Evolutionary conservation across 345 rosid genomes (phyloP).

Genomic region (Lepidium aucheri): DNA sequence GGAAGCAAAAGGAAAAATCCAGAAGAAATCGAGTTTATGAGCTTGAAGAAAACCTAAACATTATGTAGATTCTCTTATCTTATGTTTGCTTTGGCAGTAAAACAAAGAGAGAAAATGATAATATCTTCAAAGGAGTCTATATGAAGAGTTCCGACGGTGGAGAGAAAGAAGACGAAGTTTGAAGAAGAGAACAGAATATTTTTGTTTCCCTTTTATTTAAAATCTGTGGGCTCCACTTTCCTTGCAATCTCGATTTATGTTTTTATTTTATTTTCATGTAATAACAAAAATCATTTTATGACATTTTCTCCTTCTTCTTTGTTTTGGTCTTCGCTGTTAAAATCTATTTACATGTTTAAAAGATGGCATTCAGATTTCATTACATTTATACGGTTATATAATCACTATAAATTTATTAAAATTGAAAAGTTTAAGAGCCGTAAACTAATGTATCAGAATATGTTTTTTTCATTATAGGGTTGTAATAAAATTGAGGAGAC

Average conservation of each 20-base stretch:
- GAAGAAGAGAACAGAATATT: slow-evolving; percentile 4
- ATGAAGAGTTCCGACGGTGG: slow-evolving; percentile 21
- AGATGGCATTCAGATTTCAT: no score
- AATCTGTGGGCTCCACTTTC: slow-evolving; percentile 18
- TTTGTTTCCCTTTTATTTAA: neutral
- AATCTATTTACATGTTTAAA: neutral
- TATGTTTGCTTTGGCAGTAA: neutral
- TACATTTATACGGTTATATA: no score
- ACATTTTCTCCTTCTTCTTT: neutral
- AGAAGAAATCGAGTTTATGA: neutral
- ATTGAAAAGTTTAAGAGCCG: neutral
- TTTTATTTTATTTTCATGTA: neutral
- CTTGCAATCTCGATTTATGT: neutral
- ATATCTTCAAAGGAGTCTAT: neutral
- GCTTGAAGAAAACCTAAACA: slow-evolving; percentile 11
- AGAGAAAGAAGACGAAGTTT: slow-evolving; percentile 23
- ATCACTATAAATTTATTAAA: no score
- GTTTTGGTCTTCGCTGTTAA: neutral
- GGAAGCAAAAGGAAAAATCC: neutral
- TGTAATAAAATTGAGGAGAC: no score
- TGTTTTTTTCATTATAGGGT: no score
- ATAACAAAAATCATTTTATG: no score
- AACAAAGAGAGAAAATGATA: neutral
- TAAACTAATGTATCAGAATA: neutral
- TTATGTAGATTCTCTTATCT: neutral